These are phyloP conservation scores for Sclerotinia spermophila DNA, from an alignment of 2,329 filamentous ascomycete genomes.

Conservation along the genomic window DNA sequence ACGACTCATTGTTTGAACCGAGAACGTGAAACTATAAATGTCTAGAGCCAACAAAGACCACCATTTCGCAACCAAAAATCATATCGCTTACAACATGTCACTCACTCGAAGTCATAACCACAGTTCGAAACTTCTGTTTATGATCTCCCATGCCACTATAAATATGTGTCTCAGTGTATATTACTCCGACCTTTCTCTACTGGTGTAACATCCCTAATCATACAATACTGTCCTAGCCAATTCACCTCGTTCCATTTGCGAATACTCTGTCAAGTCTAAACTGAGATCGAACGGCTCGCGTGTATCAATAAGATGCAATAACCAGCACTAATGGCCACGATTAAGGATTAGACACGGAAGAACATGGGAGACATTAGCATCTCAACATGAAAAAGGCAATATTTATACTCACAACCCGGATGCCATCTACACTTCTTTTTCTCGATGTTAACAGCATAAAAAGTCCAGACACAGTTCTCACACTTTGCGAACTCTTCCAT, in stretches of 20 bases:
- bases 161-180: background rate
- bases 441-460: background rate
- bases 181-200: background rate
- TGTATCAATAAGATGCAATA: background rate
- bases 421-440: background rate
- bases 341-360: background rate
- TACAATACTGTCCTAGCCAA: background rate
- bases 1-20: background rate
- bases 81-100: background rate
- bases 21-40: background rate
- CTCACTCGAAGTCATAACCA: background rate
- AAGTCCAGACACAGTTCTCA: background rate
- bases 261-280: background rate
- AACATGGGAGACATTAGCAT: background rate
- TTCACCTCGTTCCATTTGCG: background rate
- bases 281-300: background rate
- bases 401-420: background rate
- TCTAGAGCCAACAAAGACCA: background rate
- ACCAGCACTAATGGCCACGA: background rate
- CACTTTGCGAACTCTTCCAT: background rate
- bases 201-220: background rate
- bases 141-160: background rate
- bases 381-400: background rate
- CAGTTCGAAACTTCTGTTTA: background rate
- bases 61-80: background rate